Percentiles rank a stretch among this genome's conserved stretches.
Evolutionary conservation across 805 yeast genomes (phyloP).

Genomic region (Groenewaldozyma tartarivorans): DNA sequence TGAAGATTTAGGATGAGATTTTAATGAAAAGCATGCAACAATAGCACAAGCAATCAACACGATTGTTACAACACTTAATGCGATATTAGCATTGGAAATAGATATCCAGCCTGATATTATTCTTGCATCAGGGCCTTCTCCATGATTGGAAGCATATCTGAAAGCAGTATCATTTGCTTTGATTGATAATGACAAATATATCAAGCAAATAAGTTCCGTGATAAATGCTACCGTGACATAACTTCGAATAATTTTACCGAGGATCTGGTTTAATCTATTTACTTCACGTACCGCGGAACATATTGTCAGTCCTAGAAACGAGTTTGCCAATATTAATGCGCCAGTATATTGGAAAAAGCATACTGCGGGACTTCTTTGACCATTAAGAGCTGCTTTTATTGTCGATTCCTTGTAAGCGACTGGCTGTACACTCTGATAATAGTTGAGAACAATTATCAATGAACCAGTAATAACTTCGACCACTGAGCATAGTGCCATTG

Average conservation of each 20-base stretch:
- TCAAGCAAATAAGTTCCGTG: neutral
- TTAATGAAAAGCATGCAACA: neutral
- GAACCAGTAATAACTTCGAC: neutral
- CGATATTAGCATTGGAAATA: neutral
- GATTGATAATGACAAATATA: neutral
- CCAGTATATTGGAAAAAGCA: neutral
- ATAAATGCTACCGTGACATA: neutral
- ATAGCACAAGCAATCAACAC: neutral
- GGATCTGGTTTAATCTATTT: neutral
- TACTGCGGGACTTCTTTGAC: neutral
- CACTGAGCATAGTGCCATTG: neutral
- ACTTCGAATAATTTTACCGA: neutral
- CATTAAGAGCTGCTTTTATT: neutral
- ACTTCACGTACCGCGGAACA: neutral
- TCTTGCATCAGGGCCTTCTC: too few relatives aligned
- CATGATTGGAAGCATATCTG: neutral
- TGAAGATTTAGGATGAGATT: conserved; percentile 18
- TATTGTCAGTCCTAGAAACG: neutral
- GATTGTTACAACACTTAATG: neutral
- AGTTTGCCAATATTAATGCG: neutral
- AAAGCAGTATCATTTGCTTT: neutral
- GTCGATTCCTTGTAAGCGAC: neutral
- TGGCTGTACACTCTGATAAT: neutral
- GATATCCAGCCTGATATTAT: too few relatives aligned
- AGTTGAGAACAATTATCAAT: too few relatives aligned